Percentiles rank a stretch among this genome's conserved stretches.
These are phyloP conservation scores for Fusarium newnesense DNA, from an alignment of 2,329 filamentous ascomycete species.

Conservation along the genomic window DNA sequence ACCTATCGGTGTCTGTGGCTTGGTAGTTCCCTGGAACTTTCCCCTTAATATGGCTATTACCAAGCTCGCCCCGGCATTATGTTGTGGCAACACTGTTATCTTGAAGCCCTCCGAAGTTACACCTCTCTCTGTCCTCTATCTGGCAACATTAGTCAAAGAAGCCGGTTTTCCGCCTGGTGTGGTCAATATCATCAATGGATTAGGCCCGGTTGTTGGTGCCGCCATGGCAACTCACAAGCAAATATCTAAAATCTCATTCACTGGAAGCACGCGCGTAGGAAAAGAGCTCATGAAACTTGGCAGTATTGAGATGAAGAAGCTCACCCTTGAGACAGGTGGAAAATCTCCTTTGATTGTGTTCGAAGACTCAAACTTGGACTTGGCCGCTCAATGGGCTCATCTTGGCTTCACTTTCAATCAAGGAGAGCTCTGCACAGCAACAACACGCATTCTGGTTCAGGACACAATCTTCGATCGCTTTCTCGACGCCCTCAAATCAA, in stretches of 20 bases:
- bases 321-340: neutral
- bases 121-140: neutral
- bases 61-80: neutral
- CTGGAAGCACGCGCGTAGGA: neutral
- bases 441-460: neutral
- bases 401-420: constrained; percentile 1
- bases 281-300: neutral
- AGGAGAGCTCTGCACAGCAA: neutral
- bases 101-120: neutral
- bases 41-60: neutral
- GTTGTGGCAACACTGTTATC: neutral
- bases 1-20: neutral
- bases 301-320: neutral
- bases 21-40: neutral
- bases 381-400: neutral
- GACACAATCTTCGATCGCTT: neutral
- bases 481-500: neutral
- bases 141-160: neutral
- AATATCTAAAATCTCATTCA: neutral
- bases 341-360: constrained; percentile 1
- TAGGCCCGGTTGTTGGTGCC: neutral
- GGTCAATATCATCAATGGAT: neutral
- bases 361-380: neutral
- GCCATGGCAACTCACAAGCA: neutral
- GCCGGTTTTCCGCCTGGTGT: neutral